Evolutionary conservation across 139 green algal genomes (phyloP), one percentile per base, ranked within the genome.

Genomic region (Chlorella sp.): DNA sequence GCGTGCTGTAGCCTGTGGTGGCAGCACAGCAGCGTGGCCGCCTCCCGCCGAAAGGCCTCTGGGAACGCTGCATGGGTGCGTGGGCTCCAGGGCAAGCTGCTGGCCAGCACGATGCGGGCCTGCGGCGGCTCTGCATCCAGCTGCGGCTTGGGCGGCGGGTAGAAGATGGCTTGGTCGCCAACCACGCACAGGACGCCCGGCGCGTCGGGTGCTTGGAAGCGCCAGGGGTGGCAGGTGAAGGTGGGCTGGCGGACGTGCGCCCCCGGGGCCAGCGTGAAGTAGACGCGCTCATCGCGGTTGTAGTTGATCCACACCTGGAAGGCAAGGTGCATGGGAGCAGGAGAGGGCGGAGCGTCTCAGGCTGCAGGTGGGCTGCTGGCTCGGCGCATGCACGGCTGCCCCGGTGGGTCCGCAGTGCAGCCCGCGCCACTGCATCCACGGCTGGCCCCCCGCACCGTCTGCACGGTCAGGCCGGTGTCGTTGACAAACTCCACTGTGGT

Each of bases 401-500:
- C n/a, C n/a, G n/a, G n/a, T n/a, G n/a, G n/a, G n/a, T n/a, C n/a
- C n/a, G n/a, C n/a, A n/a, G n/a, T n/a, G n/a, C n/a, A n/a, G n/a
- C n/a, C n/a, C n/a, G n/a, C n/a, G n/a, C n/a, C n/a, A n/a, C n/a
- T n/a, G n/a, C n/a, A n/a, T n/a, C n/a, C n/a, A n/a, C n/a, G n/a
- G n/a, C n/a, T n/a, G n/a, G n/a, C n/a, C n/a, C n/a, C 51, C 51
- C 51, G 34, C 32, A 70, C 32, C n/a, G 32, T 40, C 30, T 41
- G 73, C 73, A 85, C 81, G 32, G 28, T 34, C 0, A 46, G n/a
- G 22, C 58, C 24, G n/a, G 81, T 85, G 38, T 36, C 41, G 81
- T 85, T 85, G 11, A 56, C 70, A 64, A 85, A 85, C 38, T 80
- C 65, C 36, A 79, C 81, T 7, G 46, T 30, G 13, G 81, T 79